Conservation (phyloP, 805 yeast species). For the Starmerella vitae region DNA sequence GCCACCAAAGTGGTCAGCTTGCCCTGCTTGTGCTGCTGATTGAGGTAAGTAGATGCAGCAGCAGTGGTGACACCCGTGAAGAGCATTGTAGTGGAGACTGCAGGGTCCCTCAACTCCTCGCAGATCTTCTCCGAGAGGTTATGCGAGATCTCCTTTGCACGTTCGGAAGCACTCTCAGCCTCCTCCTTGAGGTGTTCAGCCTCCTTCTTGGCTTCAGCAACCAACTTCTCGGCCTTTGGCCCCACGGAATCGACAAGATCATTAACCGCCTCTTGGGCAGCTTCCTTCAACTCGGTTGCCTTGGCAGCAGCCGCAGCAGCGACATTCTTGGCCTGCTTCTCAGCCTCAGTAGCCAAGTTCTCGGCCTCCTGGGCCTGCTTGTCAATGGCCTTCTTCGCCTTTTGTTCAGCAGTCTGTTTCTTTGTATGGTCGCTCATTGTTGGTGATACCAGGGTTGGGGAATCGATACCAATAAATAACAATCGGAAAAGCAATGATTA, state of each 20-base stretch:
- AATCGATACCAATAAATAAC: no score
- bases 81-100: conserved; percentile 22
- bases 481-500: no score
- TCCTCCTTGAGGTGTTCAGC: no score
- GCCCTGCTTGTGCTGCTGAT: conserved; percentile 24
- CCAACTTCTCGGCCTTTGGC: conserved; percentile 4
- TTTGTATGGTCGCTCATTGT: no score
- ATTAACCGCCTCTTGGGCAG: conserved; percentile 10
- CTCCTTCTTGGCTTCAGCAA: conserved; percentile 14
- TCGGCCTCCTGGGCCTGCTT: conserved; percentile 2
- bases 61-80: conserved; percentile 22
- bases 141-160: conserved; percentile 11
- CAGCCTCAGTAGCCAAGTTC: background rate
- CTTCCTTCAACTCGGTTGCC: conserved; percentile 5
- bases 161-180: conserved; percentile 12
- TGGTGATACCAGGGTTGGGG: no score
- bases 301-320: conserved; percentile 2
- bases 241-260: conserved; percentile 6
- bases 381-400: conserved; percentile 2
- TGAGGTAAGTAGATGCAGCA: conserved; percentile 23
- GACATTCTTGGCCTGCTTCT: conserved; percentile 3
- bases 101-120: conserved; percentile 23
- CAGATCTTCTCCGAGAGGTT: conserved; percentile 17
- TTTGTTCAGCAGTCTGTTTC: no score
- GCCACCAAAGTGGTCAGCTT: conserved; percentile 18